Base-by-base conservation (phyloP, 2,329 filamentous ascomycete species). In the Thielaviopsis cerberus region DNA sequence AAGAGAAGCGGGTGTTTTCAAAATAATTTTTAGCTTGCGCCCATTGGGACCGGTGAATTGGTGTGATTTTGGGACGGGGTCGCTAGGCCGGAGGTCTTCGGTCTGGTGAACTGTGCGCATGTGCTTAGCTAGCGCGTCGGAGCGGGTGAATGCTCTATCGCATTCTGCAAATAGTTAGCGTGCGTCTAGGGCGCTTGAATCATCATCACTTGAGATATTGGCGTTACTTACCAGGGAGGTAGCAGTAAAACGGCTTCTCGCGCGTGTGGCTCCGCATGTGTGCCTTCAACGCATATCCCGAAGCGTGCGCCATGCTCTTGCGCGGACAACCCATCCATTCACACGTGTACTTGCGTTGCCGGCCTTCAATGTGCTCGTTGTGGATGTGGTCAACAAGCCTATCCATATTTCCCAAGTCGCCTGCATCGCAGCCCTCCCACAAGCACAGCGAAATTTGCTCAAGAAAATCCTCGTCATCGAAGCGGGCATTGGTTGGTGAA, bases 221-320 rank as follows among this genome's bases (percentile, higher is more conserved):
- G 56, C 11, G 1, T 3, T 5, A 41, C 77, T 62, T 77, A 94
- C 90, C 91, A 59, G 92, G 92, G 48, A 98, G 72, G 27, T 89
- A 87, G 71, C 92, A 98, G 72, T 95, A 96, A 68, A 97, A 97
- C 0, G 92, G 92, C 73, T 98, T 98, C 76, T 98, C 92, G 67
- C 92, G 81, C 1, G 92, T 98, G 69, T 98, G 92, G 68, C 90
- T 96, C 64, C 92, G 79, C 90, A 98, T 95, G 67, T 98, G 92
- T 10, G 92, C 92, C 69, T 94, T 90, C 63, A 98, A 74, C 4
- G 92, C 92, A 72, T 98, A 98, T 1, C 88, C 92, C 66, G 89
- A 95, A 1, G 91, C 91, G 71, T 98, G 92, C 20, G 88, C 83
- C 70, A 92, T 82, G 61, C 89, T 88, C 73, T 95, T 97, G 62